phyloP scores from a whole-genome alignment of 192 early-diverging fungal species.

The Rhizophagus prolifer region DNA sequence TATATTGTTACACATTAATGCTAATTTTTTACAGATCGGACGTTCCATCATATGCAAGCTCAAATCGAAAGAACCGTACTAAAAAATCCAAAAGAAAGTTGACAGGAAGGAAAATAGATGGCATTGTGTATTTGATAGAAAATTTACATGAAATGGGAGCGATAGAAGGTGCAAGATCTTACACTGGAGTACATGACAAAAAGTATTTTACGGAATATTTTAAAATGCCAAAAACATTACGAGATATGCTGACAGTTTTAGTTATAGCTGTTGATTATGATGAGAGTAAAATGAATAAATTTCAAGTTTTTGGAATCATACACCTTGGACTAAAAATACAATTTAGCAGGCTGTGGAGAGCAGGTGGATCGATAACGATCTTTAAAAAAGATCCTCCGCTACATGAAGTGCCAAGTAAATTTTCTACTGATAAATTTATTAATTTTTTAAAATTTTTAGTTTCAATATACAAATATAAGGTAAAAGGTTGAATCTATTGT shows the following conservation, averaged over 20 bases:
- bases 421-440: constrained; percentile 19
- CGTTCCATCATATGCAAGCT: too few species aligned
- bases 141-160: too few species aligned
- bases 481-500: neutral
- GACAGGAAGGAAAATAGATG: too few species aligned
- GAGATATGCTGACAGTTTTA: too few species aligned
- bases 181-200: neutral
- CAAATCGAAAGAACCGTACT: too few species aligned
- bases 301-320: neutral
- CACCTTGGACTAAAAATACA: neutral
- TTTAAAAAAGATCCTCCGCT: constrained; percentile 2
- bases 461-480: constrained; percentile 17
- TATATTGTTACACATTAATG: too few species aligned
- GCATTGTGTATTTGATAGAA: too few species aligned
- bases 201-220: neutral
- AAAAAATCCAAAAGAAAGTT: too few species aligned
- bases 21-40: too few species aligned
- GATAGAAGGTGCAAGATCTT: too few species aligned
- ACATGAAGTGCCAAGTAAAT: neutral
- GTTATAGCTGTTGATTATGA: too few species aligned
- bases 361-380: constrained; percentile 19
- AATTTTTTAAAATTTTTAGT: neutral
- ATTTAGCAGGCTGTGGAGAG: constrained; percentile 18
- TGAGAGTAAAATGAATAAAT: too few species aligned
- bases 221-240: neutral